Conservation (phyloP, 169 alveolate species). For the Plasmodium chabaudi region DNA sequence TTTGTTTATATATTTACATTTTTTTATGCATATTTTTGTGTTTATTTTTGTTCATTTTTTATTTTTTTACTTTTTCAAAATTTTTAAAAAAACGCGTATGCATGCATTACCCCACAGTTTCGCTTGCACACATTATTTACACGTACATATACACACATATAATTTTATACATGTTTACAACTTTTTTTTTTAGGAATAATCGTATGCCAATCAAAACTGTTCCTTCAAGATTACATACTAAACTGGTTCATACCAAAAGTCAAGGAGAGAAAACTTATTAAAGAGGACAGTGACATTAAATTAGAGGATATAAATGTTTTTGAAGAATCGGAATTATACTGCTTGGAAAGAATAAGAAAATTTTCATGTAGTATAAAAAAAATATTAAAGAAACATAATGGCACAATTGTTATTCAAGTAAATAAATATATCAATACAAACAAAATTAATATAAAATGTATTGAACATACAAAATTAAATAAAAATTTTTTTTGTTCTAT, state of each 20-base stretch:
- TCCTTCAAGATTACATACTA: conserved; percentile 82
- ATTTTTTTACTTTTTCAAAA: too few species aligned
- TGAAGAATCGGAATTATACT: conserved; percentile 56
- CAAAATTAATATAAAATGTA: conserved; percentile 67
- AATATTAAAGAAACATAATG: conserved; percentile 40
- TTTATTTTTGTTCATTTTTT: too few species aligned
- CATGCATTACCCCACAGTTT: too few species aligned
- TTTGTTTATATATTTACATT: too few species aligned
- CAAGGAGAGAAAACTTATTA: conserved; percentile 67
- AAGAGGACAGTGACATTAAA: conserved; percentile 39
- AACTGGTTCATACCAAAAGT: conserved; percentile 85
- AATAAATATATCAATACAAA: conserved; percentile 38
- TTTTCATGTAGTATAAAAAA: conserved; percentile 60
- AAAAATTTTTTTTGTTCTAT: conserved; percentile 25
- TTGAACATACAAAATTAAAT: conserved; percentile 40
- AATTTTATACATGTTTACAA: conserved; percentile 26
- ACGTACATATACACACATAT: neutral
- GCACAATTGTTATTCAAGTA: conserved; percentile 53
- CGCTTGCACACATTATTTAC: too few species aligned
- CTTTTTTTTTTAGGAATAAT: conserved; percentile 80
- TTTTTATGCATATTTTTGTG: too few species aligned
- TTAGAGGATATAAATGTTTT: conserved; percentile 69
- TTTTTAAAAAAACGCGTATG: too few species aligned
- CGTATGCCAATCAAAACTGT: conserved; percentile 82
- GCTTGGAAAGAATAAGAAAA: conserved; percentile 53